phyloP scores from a whole-genome alignment of 2,329 filamentous ascomycete genomes.

The Pyrenochaeta sp. region DNA sequence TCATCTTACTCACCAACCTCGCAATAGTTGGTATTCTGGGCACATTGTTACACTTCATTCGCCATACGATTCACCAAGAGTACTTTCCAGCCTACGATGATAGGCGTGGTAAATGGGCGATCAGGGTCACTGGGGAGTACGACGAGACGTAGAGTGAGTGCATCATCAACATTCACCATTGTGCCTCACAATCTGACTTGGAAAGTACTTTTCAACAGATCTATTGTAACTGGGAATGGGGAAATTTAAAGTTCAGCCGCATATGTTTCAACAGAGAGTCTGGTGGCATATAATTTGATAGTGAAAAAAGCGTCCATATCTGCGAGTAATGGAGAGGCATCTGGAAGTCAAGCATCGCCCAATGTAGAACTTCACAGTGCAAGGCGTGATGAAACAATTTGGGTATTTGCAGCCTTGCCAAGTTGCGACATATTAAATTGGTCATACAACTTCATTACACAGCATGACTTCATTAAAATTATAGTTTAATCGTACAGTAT shows the following conservation, averaged over 20 bases:
- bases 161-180: neutral
- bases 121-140: neutral
- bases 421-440: neutral
- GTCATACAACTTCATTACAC: neutral
- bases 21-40: neutral
- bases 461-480: neutral
- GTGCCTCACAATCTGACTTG: too few relatives aligned
- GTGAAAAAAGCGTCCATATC: too few relatives aligned
- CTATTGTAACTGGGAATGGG: too few relatives aligned
- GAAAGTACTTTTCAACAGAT: neutral
- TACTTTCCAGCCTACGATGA: neutral
- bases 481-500: neutral
- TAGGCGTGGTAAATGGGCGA: neutral
- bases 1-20: neutral
- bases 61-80: slow-evolving; percentile 1
- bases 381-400: too few relatives aligned
- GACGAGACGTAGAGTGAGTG: neutral
- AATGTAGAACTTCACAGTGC: too few relatives aligned
- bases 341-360: too few relatives aligned
- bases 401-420: too few relatives aligned
- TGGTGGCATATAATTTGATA: too few relatives aligned
- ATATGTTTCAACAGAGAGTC: too few relatives aligned
- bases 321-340: too few relatives aligned
- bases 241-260: too few relatives aligned
- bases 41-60: neutral